Evolutionary conservation across 169 alveolate species (phyloP).

Genomic region (Eimeria zaria): DNA sequence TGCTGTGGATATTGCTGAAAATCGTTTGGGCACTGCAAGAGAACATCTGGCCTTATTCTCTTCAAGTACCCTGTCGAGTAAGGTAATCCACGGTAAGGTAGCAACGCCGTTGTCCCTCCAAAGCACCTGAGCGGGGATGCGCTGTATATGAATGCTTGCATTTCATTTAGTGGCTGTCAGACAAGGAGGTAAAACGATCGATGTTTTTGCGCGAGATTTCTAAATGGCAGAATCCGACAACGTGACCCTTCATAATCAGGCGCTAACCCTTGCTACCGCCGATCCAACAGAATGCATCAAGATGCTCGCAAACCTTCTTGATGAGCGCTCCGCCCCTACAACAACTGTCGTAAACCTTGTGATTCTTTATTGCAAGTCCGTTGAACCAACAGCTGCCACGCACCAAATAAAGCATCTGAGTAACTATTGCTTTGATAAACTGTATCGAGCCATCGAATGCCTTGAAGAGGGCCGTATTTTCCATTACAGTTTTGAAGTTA

Average conservation of each 20-base stretch:
- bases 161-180: not conserved
- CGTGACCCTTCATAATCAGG: slow-evolving; percentile 59
- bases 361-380: slow-evolving; percentile 66
- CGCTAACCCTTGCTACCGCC: slow-evolving; percentile 28
- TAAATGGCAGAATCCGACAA: slow-evolving; percentile 24
- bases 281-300: slow-evolving; percentile 37
- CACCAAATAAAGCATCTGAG: not conserved
- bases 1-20: slow-evolving; percentile 22
- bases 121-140: not conserved
- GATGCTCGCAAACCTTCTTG: slow-evolving; percentile 25
- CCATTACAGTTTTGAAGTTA: not conserved
- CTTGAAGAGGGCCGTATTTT: not conserved
- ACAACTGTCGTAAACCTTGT: slow-evolving; percentile 36
- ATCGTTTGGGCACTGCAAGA: slow-evolving; percentile 30
- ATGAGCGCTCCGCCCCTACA: not conserved
- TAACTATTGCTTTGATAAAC: not conserved
- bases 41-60: slow-evolving; percentile 14
- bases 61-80: not conserved
- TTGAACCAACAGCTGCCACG: not conserved
- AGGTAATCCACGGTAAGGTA: not conserved
- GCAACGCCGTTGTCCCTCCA: not conserved
- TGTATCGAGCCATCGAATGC: not conserved
- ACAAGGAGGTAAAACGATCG: not conserved
- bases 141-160: not conserved
- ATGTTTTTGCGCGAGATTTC: not conserved